These are phyloP conservation scores for Dicorynia guianensis DNA, from an alignment of 306 rosid genomes.

Conservation along the genomic window DNA sequence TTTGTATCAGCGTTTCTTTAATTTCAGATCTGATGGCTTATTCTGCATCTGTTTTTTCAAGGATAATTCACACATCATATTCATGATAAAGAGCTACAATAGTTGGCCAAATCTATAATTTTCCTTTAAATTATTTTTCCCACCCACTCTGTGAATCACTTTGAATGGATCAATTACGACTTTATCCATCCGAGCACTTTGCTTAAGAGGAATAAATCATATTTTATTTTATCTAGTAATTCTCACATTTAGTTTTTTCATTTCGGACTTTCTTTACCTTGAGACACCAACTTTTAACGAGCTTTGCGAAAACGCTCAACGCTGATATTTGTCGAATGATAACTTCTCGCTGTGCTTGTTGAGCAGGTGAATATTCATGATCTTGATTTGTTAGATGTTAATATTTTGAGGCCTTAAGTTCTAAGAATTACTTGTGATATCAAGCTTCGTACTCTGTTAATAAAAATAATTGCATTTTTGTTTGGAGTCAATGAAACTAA, in stretches of 20 bases:
- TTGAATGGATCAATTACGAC: neutral
- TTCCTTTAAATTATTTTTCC: neutral
- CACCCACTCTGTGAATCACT: neutral
- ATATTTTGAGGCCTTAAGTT: neutral
- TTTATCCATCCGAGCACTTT: neutral
- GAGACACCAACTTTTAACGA: neutral
- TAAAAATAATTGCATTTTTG: neutral
- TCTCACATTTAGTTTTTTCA: neutral
- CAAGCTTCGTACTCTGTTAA: neutral
- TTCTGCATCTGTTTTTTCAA: constrained; percentile 9
- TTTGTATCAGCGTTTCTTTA: neutral
- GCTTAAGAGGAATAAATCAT: neutral
- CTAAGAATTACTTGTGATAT: neutral
- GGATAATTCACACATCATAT: constrained; percentile 3
- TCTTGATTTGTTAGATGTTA: neutral
- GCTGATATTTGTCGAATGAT: constrained; percentile 9
- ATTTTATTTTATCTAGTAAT: neutral
- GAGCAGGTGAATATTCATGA: neutral
- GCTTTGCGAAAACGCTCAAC: neutral
- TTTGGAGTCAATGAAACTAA: neutral
- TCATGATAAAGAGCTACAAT: neutral
- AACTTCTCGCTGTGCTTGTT: neutral
- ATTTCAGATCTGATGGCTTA: constrained; percentile 43
- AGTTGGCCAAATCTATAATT: neutral
- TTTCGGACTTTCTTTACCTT: neutral